Evolutionary conservation across 2,329 filamentous ascomycete species (phyloP), one percentile per base, ranked within the genome.

Genomic region (Diplodia intermedia): DNA sequence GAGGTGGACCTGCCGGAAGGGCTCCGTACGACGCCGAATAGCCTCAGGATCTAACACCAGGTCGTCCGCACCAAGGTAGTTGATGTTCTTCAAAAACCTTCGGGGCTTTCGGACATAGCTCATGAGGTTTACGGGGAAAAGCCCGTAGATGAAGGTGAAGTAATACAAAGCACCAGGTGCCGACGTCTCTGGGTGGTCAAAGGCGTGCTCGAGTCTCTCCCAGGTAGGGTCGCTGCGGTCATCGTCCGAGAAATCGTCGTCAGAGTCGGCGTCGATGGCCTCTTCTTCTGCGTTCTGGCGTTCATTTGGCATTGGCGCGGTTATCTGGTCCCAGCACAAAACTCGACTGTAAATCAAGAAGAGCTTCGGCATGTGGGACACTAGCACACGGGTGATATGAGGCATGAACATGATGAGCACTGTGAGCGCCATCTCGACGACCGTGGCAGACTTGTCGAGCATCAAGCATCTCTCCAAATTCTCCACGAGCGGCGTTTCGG

Each of bases 121-220:
- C 87, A 93, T 91, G 72, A 95, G 93, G 76, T 94, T 94, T 74
- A 94, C 87, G 1, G 92, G 92, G 71, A 94, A 95, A 4, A 95
- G 81, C 0, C 92, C 92, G 72, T 95, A 95, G 0, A 95, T 83
- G 31, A 93, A 90, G 2, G 91, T 94, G 73, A 93, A 95, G 77
- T 92, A 94, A 72, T 89, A 87, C 65, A 89, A 80, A 1, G 94
- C 83, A 69, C 92, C 89, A 5, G 89, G 87, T 2, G 92, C 86
- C 18, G 53, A 50, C 15, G 62, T 60, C 52, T 88, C 87, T 65
- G 91, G 86, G 12, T 84, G 82, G 40, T 90, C 88, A n/a, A 88
- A 82, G 6, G 88, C 84, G 70, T 87, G 88, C 7, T 84, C 76
- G 47, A 87, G 84, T 69, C 86, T 86, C 65, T 92, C 89, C 92